Percentiles rank a stretch among this genome's conserved stretches.
phyloP scores from a whole-genome alignment of 176 grass and related monocot genomes.

The Raddia distichophylla region DNA sequence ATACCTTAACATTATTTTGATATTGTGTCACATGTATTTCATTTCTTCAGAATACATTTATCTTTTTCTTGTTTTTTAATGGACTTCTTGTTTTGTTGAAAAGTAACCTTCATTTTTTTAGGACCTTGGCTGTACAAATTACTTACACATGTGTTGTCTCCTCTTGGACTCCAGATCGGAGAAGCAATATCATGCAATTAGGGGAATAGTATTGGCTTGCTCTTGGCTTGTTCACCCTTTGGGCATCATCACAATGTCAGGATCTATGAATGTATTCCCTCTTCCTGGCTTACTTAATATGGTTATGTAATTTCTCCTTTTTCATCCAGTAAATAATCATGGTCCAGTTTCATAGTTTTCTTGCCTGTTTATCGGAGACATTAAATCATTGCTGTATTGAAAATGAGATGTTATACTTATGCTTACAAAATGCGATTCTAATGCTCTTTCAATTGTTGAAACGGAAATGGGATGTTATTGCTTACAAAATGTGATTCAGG shows the following conservation, averaged over 20 bases:
- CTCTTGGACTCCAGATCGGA: constrained; percentile 47
- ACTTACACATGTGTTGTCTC: constrained; percentile 34
- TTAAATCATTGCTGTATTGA: not conserved
- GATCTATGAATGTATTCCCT: constrained; percentile 65
- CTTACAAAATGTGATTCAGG: not conserved
- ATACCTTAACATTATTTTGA: not conserved
- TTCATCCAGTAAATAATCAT: constrained; percentile 31
- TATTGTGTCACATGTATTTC: constrained; percentile 17
- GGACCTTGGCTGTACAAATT: constrained; percentile 31
- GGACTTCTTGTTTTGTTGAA: not conserved
- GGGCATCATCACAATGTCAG: constrained; percentile 60
- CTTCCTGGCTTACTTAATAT: constrained; percentile 41
- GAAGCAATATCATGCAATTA: constrained; percentile 28
- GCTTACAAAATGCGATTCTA: not conserved
- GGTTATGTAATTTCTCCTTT: constrained; percentile 11
- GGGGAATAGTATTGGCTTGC: constrained; percentile 29
- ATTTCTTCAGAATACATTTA: constrained; percentile 5
- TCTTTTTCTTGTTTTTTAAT: constrained; percentile 16
- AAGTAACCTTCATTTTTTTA: constrained; percentile 19
- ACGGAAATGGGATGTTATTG: not conserved
- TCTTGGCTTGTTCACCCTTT: constrained; percentile 29
- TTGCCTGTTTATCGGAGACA: constrained; percentile 18
- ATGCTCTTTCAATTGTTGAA: not conserved
- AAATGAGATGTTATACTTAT: not conserved
- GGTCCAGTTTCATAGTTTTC: constrained; percentile 7